Conservation (phyloP, 495 filamentous ascomycete genomes). For the Penicillium malachiteum region DNA sequence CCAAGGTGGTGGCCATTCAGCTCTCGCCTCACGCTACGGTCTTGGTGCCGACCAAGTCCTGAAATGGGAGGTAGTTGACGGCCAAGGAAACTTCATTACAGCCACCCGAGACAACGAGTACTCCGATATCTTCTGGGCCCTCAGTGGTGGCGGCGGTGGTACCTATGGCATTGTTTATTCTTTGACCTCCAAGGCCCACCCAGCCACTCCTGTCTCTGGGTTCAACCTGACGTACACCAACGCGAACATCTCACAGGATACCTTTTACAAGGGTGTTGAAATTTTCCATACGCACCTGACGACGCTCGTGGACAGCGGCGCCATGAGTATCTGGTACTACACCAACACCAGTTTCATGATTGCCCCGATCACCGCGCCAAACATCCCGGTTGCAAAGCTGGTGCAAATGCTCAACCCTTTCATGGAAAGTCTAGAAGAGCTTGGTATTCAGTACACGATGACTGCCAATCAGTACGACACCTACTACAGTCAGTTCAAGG, state of each 20-base stretch:
- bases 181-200: constrained; percentile 46
- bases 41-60: constrained; percentile 64
- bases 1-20: constrained; percentile 61
- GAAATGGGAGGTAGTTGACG: constrained; percentile 60
- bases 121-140: constrained; percentile 65
- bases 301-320: constrained; percentile 50
- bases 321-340: constrained; percentile 51
- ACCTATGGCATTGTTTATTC: constrained; percentile 64
- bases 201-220: constrained; percentile 35
- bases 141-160: constrained; percentile 63
- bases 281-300: constrained; percentile 42
- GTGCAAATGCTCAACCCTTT: constrained; percentile 31
- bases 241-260: constrained; percentile 32
- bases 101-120: constrained; percentile 54
- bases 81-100: constrained; percentile 45
- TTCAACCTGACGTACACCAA: constrained; percentile 32
- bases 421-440: constrained; percentile 20
- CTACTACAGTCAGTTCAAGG: constrained; percentile 48
- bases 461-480: constrained; percentile 33
- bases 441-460: constrained; percentile 29
- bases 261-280: constrained; percentile 41
- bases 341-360: constrained; percentile 48
- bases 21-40: constrained; percentile 52
- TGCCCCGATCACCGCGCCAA: constrained; percentile 37
- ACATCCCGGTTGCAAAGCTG: constrained; percentile 30